Percentiles rank a stretch among this genome's conserved stretches.
Evolutionary conservation across 495 filamentous ascomycete genomes (phyloP).

Genomic region (Talaromyces stipitatus): DNA sequence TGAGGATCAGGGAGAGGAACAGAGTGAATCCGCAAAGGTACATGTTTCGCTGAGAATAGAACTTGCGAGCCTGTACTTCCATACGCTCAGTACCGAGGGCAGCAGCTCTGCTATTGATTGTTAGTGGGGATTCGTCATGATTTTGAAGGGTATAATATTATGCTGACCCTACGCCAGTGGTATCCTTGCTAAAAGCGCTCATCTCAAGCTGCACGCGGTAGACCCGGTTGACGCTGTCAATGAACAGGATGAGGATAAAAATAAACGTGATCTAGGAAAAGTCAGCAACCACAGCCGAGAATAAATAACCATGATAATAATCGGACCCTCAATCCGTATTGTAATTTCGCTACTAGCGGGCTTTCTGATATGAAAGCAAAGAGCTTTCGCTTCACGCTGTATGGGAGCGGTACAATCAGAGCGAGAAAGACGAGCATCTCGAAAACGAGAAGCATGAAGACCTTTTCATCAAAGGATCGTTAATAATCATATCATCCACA

Average conservation of each 20-base stretch:
- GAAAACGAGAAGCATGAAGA: slow-evolving; percentile 82
- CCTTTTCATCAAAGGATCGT: slow-evolving; percentile 41
- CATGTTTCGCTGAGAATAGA: slow-evolving; percentile 99
- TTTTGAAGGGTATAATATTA: slow-evolving; percentile 6
- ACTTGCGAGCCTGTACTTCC: slow-evolving; percentile 98
- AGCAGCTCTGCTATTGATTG: slow-evolving; percentile 45
- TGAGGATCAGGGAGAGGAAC: slow-evolving; percentile 97
- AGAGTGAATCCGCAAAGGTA: slow-evolving; percentile 99
- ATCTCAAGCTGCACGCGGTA: slow-evolving; percentile 93
- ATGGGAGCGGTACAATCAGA: slow-evolving; percentile 87
- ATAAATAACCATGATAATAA: background rate
- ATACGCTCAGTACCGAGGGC: slow-evolving; percentile 83
- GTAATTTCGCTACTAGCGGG: slow-evolving; percentile 66
- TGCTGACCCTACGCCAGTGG: slow-evolving; percentile 35
- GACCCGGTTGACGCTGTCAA: slow-evolving; percentile 97
- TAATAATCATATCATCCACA: background rate
- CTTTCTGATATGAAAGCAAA: slow-evolving; percentile 93
- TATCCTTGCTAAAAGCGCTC: slow-evolving; percentile 47
- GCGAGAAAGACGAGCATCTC: slow-evolving; percentile 93
- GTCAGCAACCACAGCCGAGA: background rate
- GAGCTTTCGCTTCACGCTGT: slow-evolving; percentile 75
- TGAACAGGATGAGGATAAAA: slow-evolving; percentile 95
- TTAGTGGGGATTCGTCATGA: slow-evolving; percentile 11
- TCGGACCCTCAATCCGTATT: slow-evolving; percentile 70
- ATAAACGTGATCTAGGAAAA: slow-evolving; percentile 84